These are phyloP conservation scores for Stagonosporopsis cucurbitacearum DNA, from an alignment of 2,329 filamentous ascomycete genomes.

Conservation along the genomic window DNA sequence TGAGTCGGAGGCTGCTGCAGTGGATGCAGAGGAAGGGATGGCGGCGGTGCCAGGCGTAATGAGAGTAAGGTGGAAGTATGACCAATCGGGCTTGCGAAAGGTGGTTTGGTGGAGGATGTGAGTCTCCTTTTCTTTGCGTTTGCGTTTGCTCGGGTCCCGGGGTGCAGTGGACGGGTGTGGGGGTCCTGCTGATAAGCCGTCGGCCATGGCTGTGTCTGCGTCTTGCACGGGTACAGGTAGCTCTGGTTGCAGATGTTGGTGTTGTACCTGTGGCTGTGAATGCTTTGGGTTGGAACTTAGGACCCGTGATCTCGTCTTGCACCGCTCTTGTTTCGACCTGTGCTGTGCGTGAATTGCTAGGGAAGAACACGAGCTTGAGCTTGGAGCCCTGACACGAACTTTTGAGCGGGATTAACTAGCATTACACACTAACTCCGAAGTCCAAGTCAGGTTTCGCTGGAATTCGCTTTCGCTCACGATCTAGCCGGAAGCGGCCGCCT, in stretches of 20 bases:
- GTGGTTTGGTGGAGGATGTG: conserved; percentile 47
- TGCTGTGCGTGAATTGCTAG: not conserved
- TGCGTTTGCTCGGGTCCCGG: conserved; percentile 22
- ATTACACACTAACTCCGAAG: conserved; percentile 23
- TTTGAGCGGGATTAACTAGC: conserved; percentile 34
- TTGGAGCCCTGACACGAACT: conserved; percentile 24
- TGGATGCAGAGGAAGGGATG: conserved; percentile 3
- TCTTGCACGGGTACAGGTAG: not conserved
- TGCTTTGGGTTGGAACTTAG: not conserved
- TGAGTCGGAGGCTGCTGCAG: not conserved
- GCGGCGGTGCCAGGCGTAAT: conserved; percentile 21
- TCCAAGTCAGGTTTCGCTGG: too few relatives aligned
- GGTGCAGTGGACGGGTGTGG: conserved; percentile 1
- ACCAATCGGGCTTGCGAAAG: conserved; percentile 48
- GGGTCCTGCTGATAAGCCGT: conserved; percentile 4
- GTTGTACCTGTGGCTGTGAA: not conserved
- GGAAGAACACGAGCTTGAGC: not conserved
- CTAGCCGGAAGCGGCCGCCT: too few relatives aligned
- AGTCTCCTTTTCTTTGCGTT: conserved; percentile 22
- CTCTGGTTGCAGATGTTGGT: not conserved
- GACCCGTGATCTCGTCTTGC: not conserved
- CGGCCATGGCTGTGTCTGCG: conserved; percentile 8
- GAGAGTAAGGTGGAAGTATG: conserved; percentile 53
- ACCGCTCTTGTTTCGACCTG: not conserved
- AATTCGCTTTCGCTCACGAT: too few relatives aligned